A percentile compares a stretch with the other conserved stretches of the same genome.
phyloP scores from a whole-genome alignment of 2,329 filamentous ascomycete species.

The Penicillium janthinellum region DNA sequence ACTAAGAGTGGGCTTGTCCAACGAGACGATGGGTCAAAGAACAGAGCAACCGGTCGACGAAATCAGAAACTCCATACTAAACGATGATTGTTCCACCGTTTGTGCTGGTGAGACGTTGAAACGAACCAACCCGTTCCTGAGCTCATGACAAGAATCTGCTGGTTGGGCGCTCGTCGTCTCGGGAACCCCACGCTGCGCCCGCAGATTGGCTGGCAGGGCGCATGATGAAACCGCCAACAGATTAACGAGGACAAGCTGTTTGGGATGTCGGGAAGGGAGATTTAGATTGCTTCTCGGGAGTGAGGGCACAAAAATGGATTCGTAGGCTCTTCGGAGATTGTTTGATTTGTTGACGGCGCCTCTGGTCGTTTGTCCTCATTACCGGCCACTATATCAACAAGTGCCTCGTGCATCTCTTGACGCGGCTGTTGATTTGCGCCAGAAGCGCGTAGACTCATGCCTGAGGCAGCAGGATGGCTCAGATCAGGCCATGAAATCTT shows the following conservation, averaged over 20 bases:
- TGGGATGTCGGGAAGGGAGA: neutral
- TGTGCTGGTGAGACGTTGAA: conserved; percentile 13
- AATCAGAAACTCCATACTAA: neutral
- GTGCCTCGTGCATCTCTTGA: neutral
- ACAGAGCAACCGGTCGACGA: neutral
- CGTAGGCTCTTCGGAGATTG: neutral
- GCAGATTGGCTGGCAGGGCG: conserved; percentile 21
- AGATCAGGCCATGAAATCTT: neutral
- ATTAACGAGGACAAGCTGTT: conserved; percentile 1
- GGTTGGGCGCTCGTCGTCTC: conserved; percentile 15
- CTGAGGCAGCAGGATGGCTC: neutral
- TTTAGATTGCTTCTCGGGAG: neutral
- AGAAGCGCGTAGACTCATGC: neutral
- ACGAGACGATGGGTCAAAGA: neutral
- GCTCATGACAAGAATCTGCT: conserved; percentile 7
- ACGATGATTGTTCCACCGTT: conserved; percentile 12
- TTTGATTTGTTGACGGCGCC: neutral
- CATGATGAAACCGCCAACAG: conserved; percentile 23
- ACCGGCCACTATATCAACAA: neutral
- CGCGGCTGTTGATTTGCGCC: neutral
- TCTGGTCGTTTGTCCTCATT: neutral
- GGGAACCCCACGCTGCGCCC: conserved; percentile 16
- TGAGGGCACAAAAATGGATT: neutral
- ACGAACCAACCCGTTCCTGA: conserved; percentile 14
- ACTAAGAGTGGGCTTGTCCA: conserved; percentile 2